Conservation (phyloP, 495 filamentous ascomycete genomes). For the Aspergillus haitiensis region DNA sequence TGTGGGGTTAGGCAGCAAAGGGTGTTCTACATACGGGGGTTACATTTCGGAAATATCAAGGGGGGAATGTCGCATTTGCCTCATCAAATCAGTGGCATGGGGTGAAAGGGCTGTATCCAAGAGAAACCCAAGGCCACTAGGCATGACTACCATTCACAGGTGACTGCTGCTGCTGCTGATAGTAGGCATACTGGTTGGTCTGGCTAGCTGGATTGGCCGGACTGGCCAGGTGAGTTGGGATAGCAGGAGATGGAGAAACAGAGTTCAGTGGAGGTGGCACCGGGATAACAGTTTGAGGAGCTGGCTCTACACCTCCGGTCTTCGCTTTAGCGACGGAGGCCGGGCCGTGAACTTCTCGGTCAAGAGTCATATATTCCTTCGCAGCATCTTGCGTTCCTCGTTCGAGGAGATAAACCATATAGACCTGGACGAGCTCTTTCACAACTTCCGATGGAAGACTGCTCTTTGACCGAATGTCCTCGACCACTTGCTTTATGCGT, state of each 20-base stretch:
- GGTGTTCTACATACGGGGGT: conserved; percentile 37
- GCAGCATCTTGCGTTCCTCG: conserved; percentile 78
- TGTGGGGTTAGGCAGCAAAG: conserved; percentile 9
- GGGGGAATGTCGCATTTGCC: conserved; percentile 7
- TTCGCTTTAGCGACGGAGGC: conserved; percentile 40
- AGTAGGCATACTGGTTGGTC: conserved; percentile 39
- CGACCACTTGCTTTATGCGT: conserved; percentile 76
- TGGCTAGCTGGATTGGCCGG: conserved; percentile 15
- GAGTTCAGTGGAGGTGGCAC: conserved; percentile 19
- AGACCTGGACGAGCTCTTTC: conserved; percentile 75
- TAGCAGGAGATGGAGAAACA: conserved; percentile 24
- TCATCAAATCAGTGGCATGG: conserved; percentile 8
- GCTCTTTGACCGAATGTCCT: conserved; percentile 74
- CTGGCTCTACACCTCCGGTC: conserved; percentile 31
- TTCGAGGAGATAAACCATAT: conserved; percentile 83
- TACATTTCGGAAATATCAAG: conserved; percentile 9
- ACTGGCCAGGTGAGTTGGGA: no score
- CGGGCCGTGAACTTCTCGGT: conserved; percentile 80
- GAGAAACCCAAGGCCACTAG: conserved; percentile 1
- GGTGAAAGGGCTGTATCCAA: neutral
- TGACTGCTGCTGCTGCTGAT: conserved; percentile 44
- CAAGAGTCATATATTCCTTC: conserved; percentile 81
- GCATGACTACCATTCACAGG: conserved; percentile 35
- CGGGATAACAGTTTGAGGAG: conserved; percentile 18
- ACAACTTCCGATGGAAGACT: conserved; percentile 64